Evolutionary conservation across 495 filamentous ascomycete genomes (phyloP).

Genomic region (Parachaetomium inaequale): DNA sequence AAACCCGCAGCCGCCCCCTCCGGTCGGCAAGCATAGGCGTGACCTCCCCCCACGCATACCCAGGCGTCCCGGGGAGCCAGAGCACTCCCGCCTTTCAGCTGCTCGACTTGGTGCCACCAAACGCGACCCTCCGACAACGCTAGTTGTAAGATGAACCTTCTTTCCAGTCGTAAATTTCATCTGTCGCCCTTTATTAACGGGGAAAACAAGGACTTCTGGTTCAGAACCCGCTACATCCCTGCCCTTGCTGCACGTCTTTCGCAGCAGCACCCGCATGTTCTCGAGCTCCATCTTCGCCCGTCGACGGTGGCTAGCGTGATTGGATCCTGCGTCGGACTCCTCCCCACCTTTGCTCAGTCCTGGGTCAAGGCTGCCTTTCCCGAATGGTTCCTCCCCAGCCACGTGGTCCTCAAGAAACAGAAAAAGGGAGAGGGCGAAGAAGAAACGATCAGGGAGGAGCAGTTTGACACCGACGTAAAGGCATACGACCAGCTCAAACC

Average conservation of each 20-base stretch:
- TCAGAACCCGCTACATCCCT: slow-evolving; percentile 13
- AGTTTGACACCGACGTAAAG: not conserved
- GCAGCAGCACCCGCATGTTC: not conserved
- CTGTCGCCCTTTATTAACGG: not conserved
- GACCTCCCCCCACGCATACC: slow-evolving; percentile 2
- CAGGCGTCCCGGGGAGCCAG: slow-evolving; percentile 6
- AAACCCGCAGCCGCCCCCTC: not conserved
- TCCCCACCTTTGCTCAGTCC: slow-evolving; percentile 3
- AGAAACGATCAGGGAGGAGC: not conserved
- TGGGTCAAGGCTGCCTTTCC: not conserved
- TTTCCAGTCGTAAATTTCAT: not conserved
- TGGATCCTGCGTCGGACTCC: not conserved
- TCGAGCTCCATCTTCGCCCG: not conserved
- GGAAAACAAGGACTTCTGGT: slow-evolving; percentile 7
- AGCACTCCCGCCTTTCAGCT: slow-evolving; percentile 13
- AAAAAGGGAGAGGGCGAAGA: not conserved
- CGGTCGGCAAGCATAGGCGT: not conserved
- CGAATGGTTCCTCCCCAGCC: slow-evolving; percentile 5
- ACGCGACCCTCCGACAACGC: not conserved
- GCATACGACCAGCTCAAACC: slow-evolving; percentile 7
- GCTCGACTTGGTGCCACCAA: slow-evolving; percentile 5
- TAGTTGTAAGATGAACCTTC: slow-evolving; percentile 1
- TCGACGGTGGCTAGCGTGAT: slow-evolving; percentile 1
- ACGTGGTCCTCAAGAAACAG: slow-evolving; percentile 5
- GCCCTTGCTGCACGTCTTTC: not conserved